phyloP scores from a whole-genome alignment of 2,329 filamentous ascomycete genomes.

The Alternaria atra region DNA sequence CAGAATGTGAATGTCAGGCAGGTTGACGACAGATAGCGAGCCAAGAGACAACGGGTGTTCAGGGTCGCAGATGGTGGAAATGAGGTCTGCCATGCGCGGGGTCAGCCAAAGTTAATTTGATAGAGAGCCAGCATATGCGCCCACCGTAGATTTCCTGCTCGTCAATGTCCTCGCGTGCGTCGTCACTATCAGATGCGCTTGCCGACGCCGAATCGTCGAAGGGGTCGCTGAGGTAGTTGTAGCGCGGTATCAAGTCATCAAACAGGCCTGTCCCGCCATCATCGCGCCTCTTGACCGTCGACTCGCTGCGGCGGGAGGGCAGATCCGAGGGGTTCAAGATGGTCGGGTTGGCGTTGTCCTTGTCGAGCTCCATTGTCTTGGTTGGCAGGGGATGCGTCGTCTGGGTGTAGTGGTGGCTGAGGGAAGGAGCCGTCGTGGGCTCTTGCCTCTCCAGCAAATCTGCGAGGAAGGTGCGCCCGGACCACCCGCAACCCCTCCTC shows the following conservation, averaged over 20 bases:
- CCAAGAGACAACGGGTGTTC: conserved; percentile 95
- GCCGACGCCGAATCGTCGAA: conserved; percentile 53
- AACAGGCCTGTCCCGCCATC: conserved; percentile 64
- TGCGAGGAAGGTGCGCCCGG: conserved; percentile 11
- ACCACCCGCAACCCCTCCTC: conserved; percentile 3
- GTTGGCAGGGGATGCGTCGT: conserved; percentile 4
- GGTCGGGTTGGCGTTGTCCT: conserved; percentile 87
- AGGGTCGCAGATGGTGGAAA: conserved; percentile 93
- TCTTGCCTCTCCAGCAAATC: conserved; percentile 14
- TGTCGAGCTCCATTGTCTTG: conserved; percentile 55
- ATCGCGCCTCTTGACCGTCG: conserved; percentile 54
- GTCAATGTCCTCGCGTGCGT: conserved; percentile 83
- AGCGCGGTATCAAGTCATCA: conserved; percentile 61
- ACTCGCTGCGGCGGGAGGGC: conserved; percentile 73
- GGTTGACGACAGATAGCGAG: conserved; percentile 91
- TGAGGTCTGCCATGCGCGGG: conserved; percentile 71
- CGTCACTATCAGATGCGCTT: conserved; percentile 63
- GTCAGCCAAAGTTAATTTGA: conserved; percentile 30
- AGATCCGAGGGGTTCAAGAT: conserved; percentile 89
- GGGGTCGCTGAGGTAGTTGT: conserved; percentile 60
- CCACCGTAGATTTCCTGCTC: conserved; percentile 95
- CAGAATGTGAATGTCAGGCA: conserved; percentile 88
- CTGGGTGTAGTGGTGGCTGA: conserved; percentile 3
- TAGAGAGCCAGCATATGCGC: conserved; percentile 12
- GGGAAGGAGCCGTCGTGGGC: conserved; percentile 20